Evolutionary conservation across 495 filamentous ascomycete species (phyloP).

Genomic region (Xylaria sp.): DNA sequence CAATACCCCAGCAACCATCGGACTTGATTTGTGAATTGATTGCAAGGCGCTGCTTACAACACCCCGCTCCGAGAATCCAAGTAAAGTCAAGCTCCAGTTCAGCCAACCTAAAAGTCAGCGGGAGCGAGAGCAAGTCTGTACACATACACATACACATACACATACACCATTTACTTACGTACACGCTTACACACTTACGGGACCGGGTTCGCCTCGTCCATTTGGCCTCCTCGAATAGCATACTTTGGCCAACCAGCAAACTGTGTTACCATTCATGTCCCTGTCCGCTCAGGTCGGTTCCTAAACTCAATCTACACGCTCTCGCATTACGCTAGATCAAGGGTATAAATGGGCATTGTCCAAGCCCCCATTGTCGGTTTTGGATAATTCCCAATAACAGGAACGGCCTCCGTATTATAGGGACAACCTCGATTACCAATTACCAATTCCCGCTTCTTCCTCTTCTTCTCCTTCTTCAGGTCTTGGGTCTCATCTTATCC

Average conservation of each 20-base stretch:
- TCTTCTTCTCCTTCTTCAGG: slow-evolving; percentile 5
- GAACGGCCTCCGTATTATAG: background rate
- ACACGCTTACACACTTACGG: background rate
- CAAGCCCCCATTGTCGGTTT: slow-evolving; percentile 3
- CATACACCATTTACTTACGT: background rate
- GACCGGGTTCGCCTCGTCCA: background rate
- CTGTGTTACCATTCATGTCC: background rate
- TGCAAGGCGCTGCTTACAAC: background rate
- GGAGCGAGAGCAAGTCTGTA: background rate
- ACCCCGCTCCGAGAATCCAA: background rate
- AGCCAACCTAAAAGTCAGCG: background rate
- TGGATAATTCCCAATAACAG: slow-evolving; percentile 5
- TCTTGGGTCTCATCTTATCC: background rate
- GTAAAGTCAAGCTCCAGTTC: no score
- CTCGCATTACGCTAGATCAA: background rate
- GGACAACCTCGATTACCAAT: slow-evolving; percentile 2
- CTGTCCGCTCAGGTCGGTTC: slow-evolving; percentile 4
- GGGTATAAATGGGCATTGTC: slow-evolving; percentile 16
- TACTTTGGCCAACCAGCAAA: slow-evolving; percentile 1
- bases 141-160: no score
- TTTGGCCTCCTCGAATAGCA: background rate
- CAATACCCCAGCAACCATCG: background rate
- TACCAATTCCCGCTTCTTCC: background rate
- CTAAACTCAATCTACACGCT: background rate
- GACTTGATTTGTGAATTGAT: background rate